phyloP scores from a whole-genome alignment of 2,329 filamentous ascomycete genomes.

The Gaeumannomyces tritici region DNA sequence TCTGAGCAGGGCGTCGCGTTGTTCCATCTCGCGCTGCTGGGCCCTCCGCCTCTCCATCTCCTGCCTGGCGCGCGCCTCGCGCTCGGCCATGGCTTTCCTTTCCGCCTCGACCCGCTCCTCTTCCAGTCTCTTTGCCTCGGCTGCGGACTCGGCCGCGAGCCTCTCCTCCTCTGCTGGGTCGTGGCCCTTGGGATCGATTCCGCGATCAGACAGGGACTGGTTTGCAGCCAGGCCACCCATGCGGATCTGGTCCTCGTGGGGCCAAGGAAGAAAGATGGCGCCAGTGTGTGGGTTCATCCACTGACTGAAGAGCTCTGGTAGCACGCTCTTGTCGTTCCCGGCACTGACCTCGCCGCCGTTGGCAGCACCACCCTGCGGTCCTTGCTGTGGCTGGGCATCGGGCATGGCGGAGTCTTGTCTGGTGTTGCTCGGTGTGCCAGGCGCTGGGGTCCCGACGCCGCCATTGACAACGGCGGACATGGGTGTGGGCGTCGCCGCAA shows the following conservation, averaged over 20 bases:
- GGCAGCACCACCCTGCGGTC: too few relatives aligned
- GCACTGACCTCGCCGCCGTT: constrained; percentile 9
- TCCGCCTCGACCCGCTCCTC: constrained; percentile 34
- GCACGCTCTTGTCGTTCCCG: constrained; percentile 17
- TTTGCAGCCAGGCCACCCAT: constrained; percentile 56
- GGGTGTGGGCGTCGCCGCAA: constrained; percentile 11
- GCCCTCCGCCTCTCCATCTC: constrained; percentile 34
- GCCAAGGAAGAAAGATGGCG: constrained; percentile 68
- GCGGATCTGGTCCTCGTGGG: constrained; percentile 58
- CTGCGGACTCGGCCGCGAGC: constrained; percentile 30
- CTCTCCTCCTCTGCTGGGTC: constrained; percentile 48
- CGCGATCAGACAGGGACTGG: constrained; percentile 51
- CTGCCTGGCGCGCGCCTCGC: constrained; percentile 38
- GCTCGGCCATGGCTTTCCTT: constrained; percentile 25
- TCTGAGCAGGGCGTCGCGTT: constrained; percentile 26
- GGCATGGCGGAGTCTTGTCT: not conserved
- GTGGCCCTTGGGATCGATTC: constrained; percentile 50
- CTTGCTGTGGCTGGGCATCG: constrained; percentile 5
- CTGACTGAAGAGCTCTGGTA: constrained; percentile 38
- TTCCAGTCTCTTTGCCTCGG: constrained; percentile 37
- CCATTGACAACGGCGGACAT: constrained; percentile 5
- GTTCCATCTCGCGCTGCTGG: constrained; percentile 32
- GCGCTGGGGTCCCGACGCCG: constrained; percentile 4
- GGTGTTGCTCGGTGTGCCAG: constrained; percentile 10
- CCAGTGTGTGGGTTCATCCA: constrained; percentile 47